Conservation (phyloP, 371 early-diverging fungal species). For the Rhizopus delemar region DNA sequence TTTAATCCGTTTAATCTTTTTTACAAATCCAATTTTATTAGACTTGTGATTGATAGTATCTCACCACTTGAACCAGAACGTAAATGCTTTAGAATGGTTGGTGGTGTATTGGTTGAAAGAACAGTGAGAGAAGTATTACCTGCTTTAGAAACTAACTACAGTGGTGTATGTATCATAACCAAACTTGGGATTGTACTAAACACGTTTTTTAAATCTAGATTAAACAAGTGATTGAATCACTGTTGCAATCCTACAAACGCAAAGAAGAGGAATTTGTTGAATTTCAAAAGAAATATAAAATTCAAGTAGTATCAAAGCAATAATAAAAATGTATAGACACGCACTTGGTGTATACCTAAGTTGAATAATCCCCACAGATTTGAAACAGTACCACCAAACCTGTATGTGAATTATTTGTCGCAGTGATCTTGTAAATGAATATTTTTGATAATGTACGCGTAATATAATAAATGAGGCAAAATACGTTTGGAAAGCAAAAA, state of each 20-base stretch:
- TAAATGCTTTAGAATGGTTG: slow-evolving; percentile 91
- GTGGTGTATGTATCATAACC: slow-evolving; percentile 66
- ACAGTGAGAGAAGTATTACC: slow-evolving; percentile 92
- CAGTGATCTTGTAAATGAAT: too few relatives aligned
- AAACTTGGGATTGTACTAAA: neutral
- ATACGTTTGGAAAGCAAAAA: too few relatives aligned
- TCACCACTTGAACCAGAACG: slow-evolving; percentile 77
- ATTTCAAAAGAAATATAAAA: slow-evolving; percentile 82
- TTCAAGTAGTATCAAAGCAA: slow-evolving; percentile 65
- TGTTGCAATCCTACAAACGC: slow-evolving; percentile 78
- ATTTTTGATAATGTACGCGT: too few relatives aligned
- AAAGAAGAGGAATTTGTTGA: slow-evolving; percentile 87
- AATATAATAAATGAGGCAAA: too few relatives aligned
- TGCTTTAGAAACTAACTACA: slow-evolving; percentile 82
- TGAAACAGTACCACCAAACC: too few relatives aligned
- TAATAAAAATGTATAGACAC: slow-evolving; percentile 14
- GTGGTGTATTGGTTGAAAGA: slow-evolving; percentile 92
- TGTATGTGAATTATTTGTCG: too few relatives aligned
- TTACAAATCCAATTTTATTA: slow-evolving; percentile 23
- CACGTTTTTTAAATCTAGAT: slow-evolving; percentile 50
- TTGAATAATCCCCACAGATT: too few relatives aligned
- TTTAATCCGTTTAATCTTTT: neutral
- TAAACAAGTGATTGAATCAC: slow-evolving; percentile 71
- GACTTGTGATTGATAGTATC: slow-evolving; percentile 92
- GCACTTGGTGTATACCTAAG: too few relatives aligned